A percentile compares a stretch with the other conserved stretches of the same genome.
Evolutionary conservation across 495 filamentous ascomycete species (phyloP).

Genomic region (Xylaria bambusicola): DNA sequence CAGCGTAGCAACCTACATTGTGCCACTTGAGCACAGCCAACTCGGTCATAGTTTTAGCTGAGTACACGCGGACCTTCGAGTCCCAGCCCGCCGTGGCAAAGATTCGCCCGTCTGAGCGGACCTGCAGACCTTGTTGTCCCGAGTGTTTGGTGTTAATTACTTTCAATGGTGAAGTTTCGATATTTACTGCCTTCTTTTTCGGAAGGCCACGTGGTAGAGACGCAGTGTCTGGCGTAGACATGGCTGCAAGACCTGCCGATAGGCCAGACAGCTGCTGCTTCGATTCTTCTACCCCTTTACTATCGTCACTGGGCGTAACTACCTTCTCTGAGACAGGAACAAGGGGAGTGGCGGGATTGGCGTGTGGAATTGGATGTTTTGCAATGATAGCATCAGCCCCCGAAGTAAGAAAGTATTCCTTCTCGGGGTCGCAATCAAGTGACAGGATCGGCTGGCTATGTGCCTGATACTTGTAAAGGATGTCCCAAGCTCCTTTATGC

Average conservation of each 20-base stretch:
- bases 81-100: constrained; percentile 97
- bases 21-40: constrained; percentile 97
- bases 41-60: constrained; percentile 77
- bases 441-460: constrained; percentile 89
- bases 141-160: constrained; percentile 77
- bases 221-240: constrained; percentile 14
- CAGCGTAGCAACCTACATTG: constrained; percentile 82
- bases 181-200: constrained; percentile 24
- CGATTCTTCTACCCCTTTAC: not conserved
- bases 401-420: constrained; percentile 73
- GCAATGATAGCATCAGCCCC: constrained; percentile 68
- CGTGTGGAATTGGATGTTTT: constrained; percentile 53
- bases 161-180: constrained; percentile 51
- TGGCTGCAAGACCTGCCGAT: constrained; percentile 26
- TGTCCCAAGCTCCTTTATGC: constrained; percentile 54
- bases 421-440: constrained; percentile 60
- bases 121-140: constrained; percentile 77
- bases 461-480: constrained; percentile 62
- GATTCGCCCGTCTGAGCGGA: constrained; percentile 80
- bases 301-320: constrained; percentile 1
- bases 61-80: constrained; percentile 75
- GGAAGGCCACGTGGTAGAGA: constrained; percentile 15
- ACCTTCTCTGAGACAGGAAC: constrained; percentile 4
- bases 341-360: constrained; percentile 7
- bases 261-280: constrained; percentile 27